phyloP scores from a whole-genome alignment of 495 filamentous ascomycete species.

The Oidiodendron maius region DNA sequence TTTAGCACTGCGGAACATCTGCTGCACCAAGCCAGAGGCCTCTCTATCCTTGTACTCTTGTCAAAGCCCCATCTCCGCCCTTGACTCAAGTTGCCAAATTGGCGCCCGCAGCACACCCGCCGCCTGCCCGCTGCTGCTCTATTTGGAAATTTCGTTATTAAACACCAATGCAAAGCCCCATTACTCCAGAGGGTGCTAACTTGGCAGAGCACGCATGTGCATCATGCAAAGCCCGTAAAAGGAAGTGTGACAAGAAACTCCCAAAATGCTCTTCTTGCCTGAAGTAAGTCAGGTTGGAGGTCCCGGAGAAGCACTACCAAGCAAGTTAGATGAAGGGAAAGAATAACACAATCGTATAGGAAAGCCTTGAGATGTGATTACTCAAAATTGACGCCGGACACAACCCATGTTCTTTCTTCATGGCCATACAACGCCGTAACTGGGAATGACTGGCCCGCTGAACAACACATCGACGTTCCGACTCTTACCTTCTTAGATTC shows the following conservation, averaged over 20 bases:
- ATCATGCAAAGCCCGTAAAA: constrained; percentile 6
- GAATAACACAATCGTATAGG: not conserved
- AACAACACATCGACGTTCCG: not conserved
- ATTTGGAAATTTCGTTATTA: too few relatives aligned
- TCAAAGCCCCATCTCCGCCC: too few relatives aligned
- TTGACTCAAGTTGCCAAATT: too few relatives aligned
- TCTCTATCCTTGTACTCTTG: too few relatives aligned
- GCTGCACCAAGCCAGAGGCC: too few relatives aligned
- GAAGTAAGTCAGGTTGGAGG: not conserved
- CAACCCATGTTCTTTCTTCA: not conserved
- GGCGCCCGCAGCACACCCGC: too few relatives aligned
- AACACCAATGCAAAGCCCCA: too few relatives aligned
- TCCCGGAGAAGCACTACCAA: too few relatives aligned
- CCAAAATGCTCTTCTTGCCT: constrained; percentile 3
- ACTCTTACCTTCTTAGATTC: constrained; percentile 4
- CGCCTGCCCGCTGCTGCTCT: too few relatives aligned
- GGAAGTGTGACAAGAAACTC: constrained; percentile 9
- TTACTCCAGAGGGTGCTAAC: too few relatives aligned
- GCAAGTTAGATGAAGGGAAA: not conserved
- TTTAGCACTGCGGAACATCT: too few relatives aligned
- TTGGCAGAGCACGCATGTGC: constrained; percentile 2
- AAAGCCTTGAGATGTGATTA: constrained; percentile 1
- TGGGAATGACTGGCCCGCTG: not conserved
- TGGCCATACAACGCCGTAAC: too few relatives aligned
- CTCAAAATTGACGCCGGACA: not conserved